A percentile compares a stretch with the other conserved stretches of the same genome.
phyloP scores from a whole-genome alignment of 352 stramenopile genomes.

The Peronospora belbahrii region DNA sequence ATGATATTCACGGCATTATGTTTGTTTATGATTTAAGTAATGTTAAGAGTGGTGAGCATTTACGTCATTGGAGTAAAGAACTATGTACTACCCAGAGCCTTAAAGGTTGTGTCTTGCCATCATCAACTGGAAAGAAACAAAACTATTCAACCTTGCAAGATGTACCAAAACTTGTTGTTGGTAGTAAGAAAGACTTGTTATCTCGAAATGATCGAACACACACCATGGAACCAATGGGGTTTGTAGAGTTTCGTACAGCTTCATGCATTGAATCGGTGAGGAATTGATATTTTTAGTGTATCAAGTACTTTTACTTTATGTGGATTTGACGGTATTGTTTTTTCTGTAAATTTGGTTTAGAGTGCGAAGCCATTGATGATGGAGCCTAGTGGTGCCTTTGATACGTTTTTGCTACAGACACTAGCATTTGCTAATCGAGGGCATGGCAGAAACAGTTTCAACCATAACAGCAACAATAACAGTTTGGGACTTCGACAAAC shows the following conservation, averaged over 20 bases:
- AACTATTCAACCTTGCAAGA: slow-evolving; percentile 35
- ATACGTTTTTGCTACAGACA: slow-evolving; percentile 57
- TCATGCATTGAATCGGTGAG: slow-evolving; percentile 49
- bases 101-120: slow-evolving; percentile 55
- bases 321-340: neutral
- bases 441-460: slow-evolving; percentile 7
- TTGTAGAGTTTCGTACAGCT: slow-evolving; percentile 41
- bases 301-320: neutral
- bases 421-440: slow-evolving; percentile 46
- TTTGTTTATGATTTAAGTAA: slow-evolving; percentile 81
- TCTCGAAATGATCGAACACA: slow-evolving; percentile 3
- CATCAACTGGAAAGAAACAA: slow-evolving; percentile 17
- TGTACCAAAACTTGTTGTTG: slow-evolving; percentile 74
- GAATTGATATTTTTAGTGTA: neutral
- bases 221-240: slow-evolving; percentile 23
- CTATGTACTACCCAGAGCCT: slow-evolving; percentile 34
- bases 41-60: slow-evolving; percentile 60
- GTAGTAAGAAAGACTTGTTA: slow-evolving; percentile 69
- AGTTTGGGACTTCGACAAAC: slow-evolving; percentile 42
- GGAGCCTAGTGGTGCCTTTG: slow-evolving; percentile 40
- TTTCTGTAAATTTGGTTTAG: slow-evolving; percentile 19
- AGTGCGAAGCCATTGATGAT: slow-evolving; percentile 48
- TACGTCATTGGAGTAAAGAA: slow-evolving; percentile 53
- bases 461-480: slow-evolving; percentile 9
- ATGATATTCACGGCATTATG: slow-evolving; percentile 74